Base-by-base conservation (phyloP, 2,329 filamentous ascomycete genomes). In the Epichloe sibirici region DNA sequence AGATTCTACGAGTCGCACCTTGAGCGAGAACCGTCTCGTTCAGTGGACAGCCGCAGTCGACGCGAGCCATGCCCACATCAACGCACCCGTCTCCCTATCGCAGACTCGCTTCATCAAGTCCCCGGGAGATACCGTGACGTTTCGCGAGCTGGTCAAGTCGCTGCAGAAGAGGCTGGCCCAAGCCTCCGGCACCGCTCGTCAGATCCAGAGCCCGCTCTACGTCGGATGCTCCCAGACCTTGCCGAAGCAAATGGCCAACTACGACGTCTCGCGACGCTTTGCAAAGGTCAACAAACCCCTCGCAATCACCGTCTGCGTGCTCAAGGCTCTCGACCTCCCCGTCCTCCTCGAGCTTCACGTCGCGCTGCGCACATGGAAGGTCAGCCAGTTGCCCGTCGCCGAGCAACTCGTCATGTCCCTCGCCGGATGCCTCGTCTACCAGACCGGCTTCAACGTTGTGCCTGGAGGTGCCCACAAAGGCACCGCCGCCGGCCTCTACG, bases 141-240 rank as follows among this genome's bases (percentile, higher is more conserved):
- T 21, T 21, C 17, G 17, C 17, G 15, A 17, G 35, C 43, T 43
- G 2, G 5, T 55, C 28, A 5, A 17, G n/a, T 52, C 38, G 23
- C 35, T 37, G 7, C 7, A 12, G 35, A 37, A 37, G 35, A 37
- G 35, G 12, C 28, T 53, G 17, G 17, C 17, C 17, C 17, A 21
- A 21, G 17, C 17, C 17, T 21, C 17, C 17, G 17, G 17, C 17
- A 21, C 17, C 17, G 17, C 17, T 21, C 34, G 53, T 39, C 44
- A 52, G 23, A 12, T n/a, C 5, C 53, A 57, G 34, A 52, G 46
- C 9, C 56, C 56, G 0, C n/a, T 57, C 1, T 57, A 57, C 40
- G 56, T 57, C 1, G 56, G 56, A 1, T 55, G 56, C 34, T 57
- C 56, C 0, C 46, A 6, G 2, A 40, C 52, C 34, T 42, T 57